Evolutionary conservation across 2,329 filamentous ascomycete genomes (phyloP).

Genomic region (Nigrograna mackinnonii): DNA sequence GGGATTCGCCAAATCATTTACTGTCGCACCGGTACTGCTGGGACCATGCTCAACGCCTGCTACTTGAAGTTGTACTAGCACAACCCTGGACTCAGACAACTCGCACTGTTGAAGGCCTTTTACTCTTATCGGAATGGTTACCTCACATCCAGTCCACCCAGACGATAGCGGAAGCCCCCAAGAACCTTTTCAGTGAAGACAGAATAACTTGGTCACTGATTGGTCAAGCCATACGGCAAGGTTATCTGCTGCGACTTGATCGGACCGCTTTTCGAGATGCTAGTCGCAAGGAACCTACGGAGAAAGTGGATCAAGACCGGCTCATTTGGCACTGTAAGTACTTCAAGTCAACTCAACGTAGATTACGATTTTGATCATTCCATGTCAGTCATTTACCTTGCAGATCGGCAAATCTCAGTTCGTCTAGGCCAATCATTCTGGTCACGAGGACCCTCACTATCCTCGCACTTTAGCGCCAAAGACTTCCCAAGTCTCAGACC

Average conservation of each 20-base stretch:
- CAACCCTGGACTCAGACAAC: not conserved
- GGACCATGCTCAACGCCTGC: not conserved
- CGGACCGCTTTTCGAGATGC: not conserved
- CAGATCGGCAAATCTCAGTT: not conserved
- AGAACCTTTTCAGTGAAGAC: not conserved
- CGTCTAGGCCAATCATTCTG: not conserved
- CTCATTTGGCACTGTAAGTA: not conserved
- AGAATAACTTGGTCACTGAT: not conserved
- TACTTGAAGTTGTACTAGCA: not conserved
- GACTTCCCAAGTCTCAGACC: not conserved
- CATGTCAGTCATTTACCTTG: not conserved
- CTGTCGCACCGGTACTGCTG: not conserved
- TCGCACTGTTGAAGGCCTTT: not conserved
- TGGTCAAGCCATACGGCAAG: not conserved
- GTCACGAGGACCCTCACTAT: conserved; percentile 19
- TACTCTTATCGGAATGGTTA: not conserved
- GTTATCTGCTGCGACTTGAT: not conserved
- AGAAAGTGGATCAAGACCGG: not conserved
- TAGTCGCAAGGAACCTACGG: not conserved
- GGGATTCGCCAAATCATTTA: not conserved
- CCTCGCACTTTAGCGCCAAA: not conserved
- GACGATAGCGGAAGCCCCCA: not conserved
- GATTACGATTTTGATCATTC: too few species aligned
- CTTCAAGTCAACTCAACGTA: too few species aligned
- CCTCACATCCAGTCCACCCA: not conserved